Evolutionary conservation across 257 asterid species (phyloP), one percentile per base, ranked within the genome.

Genomic region (Ballota nigra): DNA sequence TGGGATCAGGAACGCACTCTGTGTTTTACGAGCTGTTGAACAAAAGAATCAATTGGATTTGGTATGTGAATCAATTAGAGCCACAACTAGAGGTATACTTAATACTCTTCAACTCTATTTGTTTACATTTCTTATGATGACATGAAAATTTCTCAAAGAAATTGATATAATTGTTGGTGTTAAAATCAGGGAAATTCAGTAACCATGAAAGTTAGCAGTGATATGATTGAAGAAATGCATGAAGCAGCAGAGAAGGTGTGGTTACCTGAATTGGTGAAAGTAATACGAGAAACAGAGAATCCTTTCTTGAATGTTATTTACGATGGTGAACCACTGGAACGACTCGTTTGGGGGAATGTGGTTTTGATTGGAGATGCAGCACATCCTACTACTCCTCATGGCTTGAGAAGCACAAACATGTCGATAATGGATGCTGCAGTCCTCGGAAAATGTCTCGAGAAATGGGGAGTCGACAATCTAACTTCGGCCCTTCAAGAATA

Each of bases 351-450:
- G 97, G 84, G 83, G 58, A 85, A 82, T 8, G 95, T 89, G 22
- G 95, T 80, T 28, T 80, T 94, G 81, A 43, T 89, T 22, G 98
- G 97, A 74, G 98, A 94, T 63, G 96, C 96, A 15, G 97, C 98
- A 71, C 98, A 94, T 49, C 97, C 98, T 3, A 89, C 89, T 0
- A 91, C 96, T 29, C 97, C 98, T 26, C 97, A 89, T 60, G 96
- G 97, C 63, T 34, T 86, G 67, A 89, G 97, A 77, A 94, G 96
- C 92, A 89, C 99, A 70, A 94, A 94, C 90, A 91, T 91, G 99
- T 86, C 97, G 3, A 75, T 94, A 38, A 15, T 89, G 75, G 99
- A 94, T 77, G 96, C 91, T 70, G 90, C 89, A 1, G 96, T 88
- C 28, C 69, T 91, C 22, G 93, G 96, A 8, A 88, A 89, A 79